Evolutionary conservation across 2,329 filamentous ascomycete genomes (phyloP).

Genomic region (Diplodia sapinea): DNA sequence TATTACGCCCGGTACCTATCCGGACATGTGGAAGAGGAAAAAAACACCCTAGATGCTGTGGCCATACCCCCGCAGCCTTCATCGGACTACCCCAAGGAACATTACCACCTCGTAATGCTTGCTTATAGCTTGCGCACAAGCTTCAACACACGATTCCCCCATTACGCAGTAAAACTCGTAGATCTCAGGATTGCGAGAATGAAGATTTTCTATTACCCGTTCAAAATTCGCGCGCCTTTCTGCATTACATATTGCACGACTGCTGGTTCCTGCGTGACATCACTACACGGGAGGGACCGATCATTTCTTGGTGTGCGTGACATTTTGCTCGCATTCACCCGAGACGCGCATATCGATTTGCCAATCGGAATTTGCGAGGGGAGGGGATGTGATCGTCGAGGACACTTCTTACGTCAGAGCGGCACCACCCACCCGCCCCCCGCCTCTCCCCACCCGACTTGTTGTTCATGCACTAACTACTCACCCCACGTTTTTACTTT

Average conservation of each 20-base stretch:
- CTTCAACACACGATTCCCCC: constrained; percentile 21
- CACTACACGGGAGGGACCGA: background rate
- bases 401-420: constrained; percentile 4
- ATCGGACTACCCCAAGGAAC: constrained; percentile 1
- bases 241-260: background rate
- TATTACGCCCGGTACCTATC: background rate
- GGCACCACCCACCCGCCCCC: background rate
- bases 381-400: background rate
- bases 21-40: constrained; percentile 16
- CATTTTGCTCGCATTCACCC: background rate
- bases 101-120: constrained; percentile 18
- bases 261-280: background rate
- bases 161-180: constrained; percentile 14
- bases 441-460: background rate
- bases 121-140: constrained; percentile 20
- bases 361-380: constrained; percentile 9
- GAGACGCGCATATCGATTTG: no score
- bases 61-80: background rate
- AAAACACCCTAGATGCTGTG: constrained; percentile 19
- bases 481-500: background rate
- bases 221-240: background rate
- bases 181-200: constrained; percentile 17
- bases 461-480: background rate
- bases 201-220: constrained; percentile 13
- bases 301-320: background rate